Evolutionary conservation across 2,329 filamentous ascomycete species (phyloP).

Genomic region (Biscogniauxia mediterranea): DNA sequence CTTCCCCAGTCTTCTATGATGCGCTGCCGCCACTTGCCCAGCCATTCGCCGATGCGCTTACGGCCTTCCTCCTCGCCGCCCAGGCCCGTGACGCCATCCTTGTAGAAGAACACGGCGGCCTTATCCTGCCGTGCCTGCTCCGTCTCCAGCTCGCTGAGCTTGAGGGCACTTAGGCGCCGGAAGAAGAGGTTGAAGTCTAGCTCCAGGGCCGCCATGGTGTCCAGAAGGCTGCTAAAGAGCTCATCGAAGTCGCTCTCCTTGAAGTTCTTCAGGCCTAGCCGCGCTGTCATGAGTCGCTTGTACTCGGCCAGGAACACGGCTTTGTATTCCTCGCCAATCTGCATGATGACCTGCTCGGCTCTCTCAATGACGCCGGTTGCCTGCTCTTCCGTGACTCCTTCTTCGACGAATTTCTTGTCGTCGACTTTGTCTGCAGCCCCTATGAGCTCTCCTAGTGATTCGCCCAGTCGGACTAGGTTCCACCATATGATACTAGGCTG

Average conservation of each 20-base stretch:
- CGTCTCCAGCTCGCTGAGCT: conserved; percentile 60
- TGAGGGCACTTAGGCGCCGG: conserved; percentile 68
- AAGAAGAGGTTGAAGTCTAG: conserved; percentile 96
- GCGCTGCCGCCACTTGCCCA: conserved; percentile 72
- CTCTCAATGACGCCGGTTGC: conserved; percentile 70
- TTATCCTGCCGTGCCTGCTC: conserved; percentile 61
- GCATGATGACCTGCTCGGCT: conserved; percentile 80
- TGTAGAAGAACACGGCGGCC: conserved; percentile 76
- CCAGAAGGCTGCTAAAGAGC: conserved; percentile 78
- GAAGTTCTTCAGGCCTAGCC: conserved; percentile 71
- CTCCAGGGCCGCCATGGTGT: conserved; percentile 76
- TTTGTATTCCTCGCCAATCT: conserved; percentile 84
- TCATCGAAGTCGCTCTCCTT: conserved; percentile 75
- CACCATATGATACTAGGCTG: conserved; percentile 98
- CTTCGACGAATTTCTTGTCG: conserved; percentile 64
- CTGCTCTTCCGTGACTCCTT: conserved; percentile 69
- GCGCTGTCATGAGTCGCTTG: conserved; percentile 75
- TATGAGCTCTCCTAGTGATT: conserved; percentile 83
- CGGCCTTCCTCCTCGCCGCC: conserved; percentile 63
- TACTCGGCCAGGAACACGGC: conserved; percentile 86
- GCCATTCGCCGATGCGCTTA: conserved; percentile 71
- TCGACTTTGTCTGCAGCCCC: conserved; percentile 75
- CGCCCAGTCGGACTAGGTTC: conserved; percentile 90
- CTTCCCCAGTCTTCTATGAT: conserved; percentile 72
- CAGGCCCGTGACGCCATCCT: conserved; percentile 61